Base-by-base conservation (phyloP, 371 early-diverging fungal genomes). In the Nematocida ironsii region DNA sequence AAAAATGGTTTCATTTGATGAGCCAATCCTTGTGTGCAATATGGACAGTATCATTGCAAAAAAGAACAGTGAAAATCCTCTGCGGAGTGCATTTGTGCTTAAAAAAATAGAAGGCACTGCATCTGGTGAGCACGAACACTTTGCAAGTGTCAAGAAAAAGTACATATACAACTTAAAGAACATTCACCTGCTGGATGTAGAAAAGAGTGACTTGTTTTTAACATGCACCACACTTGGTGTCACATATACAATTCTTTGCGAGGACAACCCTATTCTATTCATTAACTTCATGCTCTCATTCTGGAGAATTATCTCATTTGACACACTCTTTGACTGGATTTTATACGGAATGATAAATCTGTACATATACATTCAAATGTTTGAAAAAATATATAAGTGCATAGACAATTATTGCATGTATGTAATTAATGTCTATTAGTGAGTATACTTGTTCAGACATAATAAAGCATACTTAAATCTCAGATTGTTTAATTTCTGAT, bases 241-340 rank as follows among this genome's bases (percentile, higher is more conserved):
- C 4, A n/a, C 84, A 13, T 85, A 83, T 61, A 62, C 73, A 58
- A 18, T 86, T 25, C 23, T 64, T 16, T 56, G 60, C 33, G 72
- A 74, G 25, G 18, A 52, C 18, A 66, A 64, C 9, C 62, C 73
- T 27, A 50, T 86, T 13, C 39, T 64, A 1, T 62, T 81, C 55
- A 73, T 86, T 72, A 88, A 88, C 72, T 85, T 84, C 57, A 33
- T 85, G 11, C 86, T 88, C 50, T 84, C 86, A 20, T 69, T 83
- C 47, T 88, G 88, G 88, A 67, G 88, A 71, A 60, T 86, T 3
- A 18, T 81, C 25, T 72, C 86, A n/a, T 88, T 85, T 76, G 73
- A 83, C 45, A 86, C 71, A 50, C 5, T 66, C 20, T 23, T 85
- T 33, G 88, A 88, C 62, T 72, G 83, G 58, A 7, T 81, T 27